Evolutionary conservation across 257 asterid species (phyloP).

Genomic region (Lycium barbarum): DNA sequence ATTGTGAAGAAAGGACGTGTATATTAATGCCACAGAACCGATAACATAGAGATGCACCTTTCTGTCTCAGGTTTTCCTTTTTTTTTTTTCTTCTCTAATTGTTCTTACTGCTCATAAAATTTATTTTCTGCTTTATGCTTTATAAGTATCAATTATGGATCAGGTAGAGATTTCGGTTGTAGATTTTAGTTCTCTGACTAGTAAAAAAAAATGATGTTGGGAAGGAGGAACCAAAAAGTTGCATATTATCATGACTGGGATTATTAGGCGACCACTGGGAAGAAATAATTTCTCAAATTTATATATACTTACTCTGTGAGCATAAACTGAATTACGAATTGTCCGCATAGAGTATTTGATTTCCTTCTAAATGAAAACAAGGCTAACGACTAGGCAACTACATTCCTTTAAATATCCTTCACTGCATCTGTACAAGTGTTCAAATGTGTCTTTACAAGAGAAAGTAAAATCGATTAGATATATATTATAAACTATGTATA

Average conservation of each 20-base stretch:
- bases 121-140: not conserved
- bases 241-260: not conserved
- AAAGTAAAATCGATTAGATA: not conserved
- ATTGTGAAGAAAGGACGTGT: not conserved
- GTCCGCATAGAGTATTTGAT: not conserved
- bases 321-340: not conserved
- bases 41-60: constrained; percentile 9
- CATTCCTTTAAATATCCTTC: not conserved
- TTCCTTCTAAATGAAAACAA: not conserved
- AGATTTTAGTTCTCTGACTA: not conserved
- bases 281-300: too few relatives aligned
- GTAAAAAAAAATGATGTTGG: not conserved
- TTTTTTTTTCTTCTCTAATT: not conserved
- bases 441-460: not conserved
- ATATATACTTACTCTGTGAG: not conserved
- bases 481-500: not conserved
- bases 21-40: constrained; percentile 8
- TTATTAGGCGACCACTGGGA: not conserved
- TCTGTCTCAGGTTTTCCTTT: not conserved
- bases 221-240: not conserved
- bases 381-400: not conserved
- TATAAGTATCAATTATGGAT: not conserved
- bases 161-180: constrained; percentile 11
- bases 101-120: not conserved
- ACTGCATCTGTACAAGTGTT: not conserved